phyloP scores from a whole-genome alignment of 2,329 filamentous ascomycete species.

The Chalaropsis thielavioides region DNA sequence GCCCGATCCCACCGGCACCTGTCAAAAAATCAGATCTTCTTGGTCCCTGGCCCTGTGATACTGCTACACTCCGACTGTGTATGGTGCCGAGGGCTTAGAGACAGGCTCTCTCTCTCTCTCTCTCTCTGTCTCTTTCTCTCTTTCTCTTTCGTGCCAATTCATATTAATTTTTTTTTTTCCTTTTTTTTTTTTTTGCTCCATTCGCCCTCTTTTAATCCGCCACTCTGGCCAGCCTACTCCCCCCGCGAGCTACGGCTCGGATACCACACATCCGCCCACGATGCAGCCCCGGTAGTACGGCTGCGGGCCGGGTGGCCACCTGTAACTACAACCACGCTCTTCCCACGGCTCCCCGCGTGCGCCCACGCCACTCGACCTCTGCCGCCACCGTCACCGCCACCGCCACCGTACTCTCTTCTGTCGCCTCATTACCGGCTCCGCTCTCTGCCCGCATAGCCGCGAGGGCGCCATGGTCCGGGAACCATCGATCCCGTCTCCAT shows the following conservation, averaged over 20 bases:
- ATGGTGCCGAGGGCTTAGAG: background rate
- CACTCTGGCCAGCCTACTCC: conserved; percentile 18
- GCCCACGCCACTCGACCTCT: background rate
- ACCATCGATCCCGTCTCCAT: background rate
- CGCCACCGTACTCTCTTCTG: background rate
- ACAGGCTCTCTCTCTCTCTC: background rate
- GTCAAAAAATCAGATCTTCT: background rate
- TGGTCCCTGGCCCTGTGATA: background rate
- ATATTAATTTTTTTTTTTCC: background rate
- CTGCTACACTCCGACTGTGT: background rate
- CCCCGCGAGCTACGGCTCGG: conserved; percentile 19
- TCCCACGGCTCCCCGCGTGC: background rate
- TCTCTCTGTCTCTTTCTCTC: background rate
- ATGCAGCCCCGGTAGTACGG: conserved; percentile 18
- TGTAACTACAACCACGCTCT: conserved; percentile 2
- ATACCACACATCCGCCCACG: conserved; percentile 18
- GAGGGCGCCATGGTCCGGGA: background rate
- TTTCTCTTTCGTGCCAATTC: background rate
- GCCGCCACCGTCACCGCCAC: background rate
- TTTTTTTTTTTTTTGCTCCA: background rate
- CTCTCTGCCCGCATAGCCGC: background rate
- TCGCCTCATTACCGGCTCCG: background rate
- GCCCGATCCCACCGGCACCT: background rate
- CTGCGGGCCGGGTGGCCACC: conserved; percentile 17
- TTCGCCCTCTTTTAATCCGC: conserved; percentile 13